Base-by-base conservation (phyloP, 345 rosid genomes). In the Camelina neglecta region DNA sequence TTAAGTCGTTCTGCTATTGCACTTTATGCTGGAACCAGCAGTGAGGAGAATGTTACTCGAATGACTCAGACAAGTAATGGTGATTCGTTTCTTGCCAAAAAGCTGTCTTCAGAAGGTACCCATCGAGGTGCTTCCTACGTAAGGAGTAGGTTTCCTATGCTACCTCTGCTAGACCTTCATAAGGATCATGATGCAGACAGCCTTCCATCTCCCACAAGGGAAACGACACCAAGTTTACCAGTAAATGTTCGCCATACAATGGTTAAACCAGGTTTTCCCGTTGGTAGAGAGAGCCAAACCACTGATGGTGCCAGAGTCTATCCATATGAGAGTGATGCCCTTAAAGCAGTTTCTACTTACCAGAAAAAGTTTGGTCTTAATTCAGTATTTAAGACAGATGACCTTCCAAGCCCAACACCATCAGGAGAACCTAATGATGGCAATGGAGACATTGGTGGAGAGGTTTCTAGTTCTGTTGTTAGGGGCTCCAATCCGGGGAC, bases 331-430 rank as follows among this genome's bases (percentile, higher is more conserved):
- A 88, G 87, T 7, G 92, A 88, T 62, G 93, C 94, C 16, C 75
- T 88, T 47, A 89, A 79, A 79, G 92, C 96, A 24, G 85, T 93
- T 76, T 91, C 96, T 39, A 83, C 71, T 62, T 95, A 93, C 82
- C 99, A 89, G 76, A 88, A 85, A 80, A 93, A 83, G 41, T 93
- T 90, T 81, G 81, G 85, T 59, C 84, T 62, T 49, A 77, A 69
- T 70, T 81, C 93, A 12, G 63, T 82, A 75, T 76, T 74, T 76
- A 69, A 75, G 49, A 77, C 56, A 47, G 85, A 85, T 65, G 85
- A 79, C 42, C 97, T 95, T 84, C 99, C 98, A 48, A 95, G 99
- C 64, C 99, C 99, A 41, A 95, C 99, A 42, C 97, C 98, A 54
- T 95, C 97, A 7, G 94, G 82, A 72, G 99, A 92, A 71, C 84